phyloP scores from a whole-genome alignment of 2,329 filamentous ascomycete genomes.

The Colletotrichum gloeosporioides region DNA sequence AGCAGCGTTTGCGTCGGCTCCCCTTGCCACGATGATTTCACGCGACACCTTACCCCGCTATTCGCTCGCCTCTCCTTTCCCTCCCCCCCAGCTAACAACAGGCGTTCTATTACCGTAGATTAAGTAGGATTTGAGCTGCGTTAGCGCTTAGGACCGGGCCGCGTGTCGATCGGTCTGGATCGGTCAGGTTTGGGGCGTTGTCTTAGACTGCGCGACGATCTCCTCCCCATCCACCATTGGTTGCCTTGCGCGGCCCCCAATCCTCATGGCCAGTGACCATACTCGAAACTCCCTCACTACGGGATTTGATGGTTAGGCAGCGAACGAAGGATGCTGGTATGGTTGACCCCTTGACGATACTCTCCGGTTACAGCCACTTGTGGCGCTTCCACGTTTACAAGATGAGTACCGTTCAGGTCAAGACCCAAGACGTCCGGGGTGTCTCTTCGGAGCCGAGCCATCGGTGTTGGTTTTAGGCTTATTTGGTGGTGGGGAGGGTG shows the following conservation, averaged over 20 bases:
- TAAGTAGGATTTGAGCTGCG: not conserved
- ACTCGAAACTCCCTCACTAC: not conserved
- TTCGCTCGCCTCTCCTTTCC: not conserved
- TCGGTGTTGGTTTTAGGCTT: not conserved
- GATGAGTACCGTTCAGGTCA: not conserved
- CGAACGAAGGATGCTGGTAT: not conserved
- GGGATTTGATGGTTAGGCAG: not conserved
- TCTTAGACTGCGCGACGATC: not conserved
- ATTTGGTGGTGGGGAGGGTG: not conserved
- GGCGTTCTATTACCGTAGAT: not conserved
- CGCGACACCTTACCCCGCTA: not conserved
- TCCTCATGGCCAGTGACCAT: not conserved
- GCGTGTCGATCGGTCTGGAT: not conserved
- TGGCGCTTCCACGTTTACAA: not conserved
- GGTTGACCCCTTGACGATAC: not conserved
- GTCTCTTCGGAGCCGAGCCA: not conserved
- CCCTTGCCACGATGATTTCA: not conserved
- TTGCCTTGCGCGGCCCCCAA: not conserved
- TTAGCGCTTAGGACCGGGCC: constrained; percentile 2
- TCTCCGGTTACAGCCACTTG: not conserved
- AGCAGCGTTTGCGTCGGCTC: not conserved
- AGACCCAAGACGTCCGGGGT: not conserved
- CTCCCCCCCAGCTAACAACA: not conserved
- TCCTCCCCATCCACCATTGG: not conserved
- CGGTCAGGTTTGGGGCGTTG: not conserved